Conservation (phyloP, 441 rosid species). For the Rhodomyrtus psidioides region DNA sequence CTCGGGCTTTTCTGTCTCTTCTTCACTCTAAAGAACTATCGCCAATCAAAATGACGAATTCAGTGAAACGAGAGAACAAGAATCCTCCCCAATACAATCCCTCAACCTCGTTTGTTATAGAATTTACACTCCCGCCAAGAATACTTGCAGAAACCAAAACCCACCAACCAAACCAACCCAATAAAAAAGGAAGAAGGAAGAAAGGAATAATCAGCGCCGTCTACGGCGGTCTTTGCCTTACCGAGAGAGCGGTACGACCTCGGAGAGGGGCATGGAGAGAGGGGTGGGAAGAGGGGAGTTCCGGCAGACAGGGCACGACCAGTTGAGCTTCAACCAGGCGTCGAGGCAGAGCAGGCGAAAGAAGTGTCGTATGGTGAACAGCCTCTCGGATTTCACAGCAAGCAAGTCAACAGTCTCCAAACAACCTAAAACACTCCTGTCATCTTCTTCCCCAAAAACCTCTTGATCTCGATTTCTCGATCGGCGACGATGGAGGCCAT, state of each 20-base stretch:
- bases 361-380: too few relatives aligned
- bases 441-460: too few relatives aligned
- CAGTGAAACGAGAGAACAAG: neutral
- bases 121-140: neutral
- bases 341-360: conserved; percentile 76
- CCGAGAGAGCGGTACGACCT: conserved; percentile 87
- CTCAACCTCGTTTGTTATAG: neutral
- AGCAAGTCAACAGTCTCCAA: too few relatives aligned
- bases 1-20: neutral
- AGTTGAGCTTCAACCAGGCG: conserved; percentile 93
- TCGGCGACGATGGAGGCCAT: too few relatives aligned
- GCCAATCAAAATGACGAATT: neutral
- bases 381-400: too few relatives aligned
- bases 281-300: conserved; percentile 97
- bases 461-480: too few relatives aligned
- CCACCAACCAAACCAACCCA: neutral
- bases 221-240: conserved; percentile 71
- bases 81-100: neutral
- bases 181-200: neutral
- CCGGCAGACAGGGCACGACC: conserved; percentile 95
- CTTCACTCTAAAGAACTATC: neutral
- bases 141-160: conserved; percentile 2
- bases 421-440: too few relatives aligned
- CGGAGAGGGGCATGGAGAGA: conserved; percentile 82
- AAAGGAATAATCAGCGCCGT: conserved; percentile 26